Evolutionary conservation across 2,329 filamentous ascomycete species (phyloP), one percentile per base, ranked within the genome.

Genomic region (Hypoxylon sp.): DNA sequence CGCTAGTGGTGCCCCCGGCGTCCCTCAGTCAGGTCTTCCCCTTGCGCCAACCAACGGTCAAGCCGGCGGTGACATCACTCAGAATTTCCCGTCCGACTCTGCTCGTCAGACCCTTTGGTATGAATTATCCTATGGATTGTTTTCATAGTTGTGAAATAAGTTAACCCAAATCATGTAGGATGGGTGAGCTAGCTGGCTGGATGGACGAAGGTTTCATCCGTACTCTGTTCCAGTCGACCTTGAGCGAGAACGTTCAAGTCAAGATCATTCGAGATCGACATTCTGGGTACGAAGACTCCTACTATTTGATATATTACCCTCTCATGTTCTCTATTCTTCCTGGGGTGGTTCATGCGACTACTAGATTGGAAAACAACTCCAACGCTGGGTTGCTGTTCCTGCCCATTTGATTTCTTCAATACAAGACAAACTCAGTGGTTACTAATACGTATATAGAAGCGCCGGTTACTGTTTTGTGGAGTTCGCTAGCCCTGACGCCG

Each of bases 251-350:
- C 71, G 96, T 99, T 76, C 98, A 98, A 76, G 96, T 99, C 75
- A 99, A 99, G 89, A 97, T 99, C 87, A 99, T 99, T 77, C 93
- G 96, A 73, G 96, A 99, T 85, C 98, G 98, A 83, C 97, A 97
- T 82, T 98, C 95, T 79, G 96, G 95, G 94, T 97, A 81, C 60
- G 84, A 49, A 7, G 36, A 57, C n/a, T 41, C 10, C 23, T 19
- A 13, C 7, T 6, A 2, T n/a, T 4, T 13, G 28, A 28, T 49
- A 28, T 34, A 36, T 11, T 2, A 34, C 28, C 2, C 30, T n/a
- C 38, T 19, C 13, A 38, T 25, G 14, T 32, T n/a, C 23, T 13
- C 28, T 1, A 19, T 45, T 14, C 28, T 23, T 28, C 2, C 23
- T 38, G 46, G 4, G 52, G 60, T 52, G 46, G 17, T 23, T 13